These are phyloP conservation scores for Ophiostoma sp. DNA, from an alignment of 2,329 filamentous ascomycete genomes.

Conservation along the genomic window DNA sequence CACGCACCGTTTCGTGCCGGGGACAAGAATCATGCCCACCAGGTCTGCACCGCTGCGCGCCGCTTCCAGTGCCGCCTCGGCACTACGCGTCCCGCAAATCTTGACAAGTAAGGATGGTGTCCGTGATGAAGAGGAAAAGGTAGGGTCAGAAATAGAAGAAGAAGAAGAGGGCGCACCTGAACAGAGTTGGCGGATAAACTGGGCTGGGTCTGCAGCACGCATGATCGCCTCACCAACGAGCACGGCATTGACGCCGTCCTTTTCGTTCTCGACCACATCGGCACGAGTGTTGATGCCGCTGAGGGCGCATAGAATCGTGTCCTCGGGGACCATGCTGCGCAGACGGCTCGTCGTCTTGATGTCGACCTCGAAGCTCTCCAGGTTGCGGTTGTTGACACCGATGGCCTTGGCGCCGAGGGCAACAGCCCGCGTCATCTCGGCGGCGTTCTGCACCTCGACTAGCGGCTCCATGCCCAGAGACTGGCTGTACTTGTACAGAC, in stretches of 20 bases:
- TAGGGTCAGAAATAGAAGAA: conserved; percentile 6
- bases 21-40: conserved; percentile 86
- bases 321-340: conserved; percentile 77
- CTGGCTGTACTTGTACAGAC: conserved; percentile 81
- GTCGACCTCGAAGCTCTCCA: conserved; percentile 96
- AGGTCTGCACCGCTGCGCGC: conserved; percentile 84
- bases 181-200: conserved; percentile 80
- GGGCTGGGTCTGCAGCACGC: conserved; percentile 74
- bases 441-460: conserved; percentile 90
- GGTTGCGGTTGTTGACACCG: conserved; percentile 94
- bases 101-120: conserved; percentile 66
- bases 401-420: conserved; percentile 84
- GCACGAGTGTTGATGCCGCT: conserved; percentile 87
- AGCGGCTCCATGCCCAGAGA: conserved; percentile 95
- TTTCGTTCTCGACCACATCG: conserved; percentile 82
- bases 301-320: conserved; percentile 84
- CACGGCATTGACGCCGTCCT: conserved; percentile 85
- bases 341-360: conserved; percentile 84
- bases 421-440: conserved; percentile 87
- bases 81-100: conserved; percentile 85
- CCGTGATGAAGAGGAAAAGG: conserved; percentile 28
- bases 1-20: conserved; percentile 74
- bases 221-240: conserved; percentile 95
- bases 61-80: conserved; percentile 73
- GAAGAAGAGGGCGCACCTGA: conserved; percentile 43